These are phyloP conservation scores for Hura crepitans DNA, from an alignment of 441 rosid species.

Conservation along the genomic window DNA sequence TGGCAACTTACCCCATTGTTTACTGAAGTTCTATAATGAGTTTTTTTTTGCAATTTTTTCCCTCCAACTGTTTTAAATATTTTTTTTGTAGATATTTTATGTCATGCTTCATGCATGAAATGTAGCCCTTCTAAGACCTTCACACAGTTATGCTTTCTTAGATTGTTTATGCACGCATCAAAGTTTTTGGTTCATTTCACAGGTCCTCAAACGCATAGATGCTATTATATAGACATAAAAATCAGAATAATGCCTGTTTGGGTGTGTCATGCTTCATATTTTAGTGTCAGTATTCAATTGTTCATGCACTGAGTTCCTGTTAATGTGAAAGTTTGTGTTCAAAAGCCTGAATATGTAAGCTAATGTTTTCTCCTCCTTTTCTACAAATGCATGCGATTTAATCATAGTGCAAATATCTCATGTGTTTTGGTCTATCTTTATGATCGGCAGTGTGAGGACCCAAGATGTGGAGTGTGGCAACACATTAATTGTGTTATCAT, in stretches of 20 bases:
- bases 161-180: not conserved
- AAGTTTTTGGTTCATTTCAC: not conserved
- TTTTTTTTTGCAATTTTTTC: not conserved
- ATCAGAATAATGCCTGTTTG: not conserved
- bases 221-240: not conserved
- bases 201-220: not conserved
- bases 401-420: constrained; percentile 10
- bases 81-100: not conserved
- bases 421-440: constrained; percentile 13
- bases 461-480: constrained; percentile 75
- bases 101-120: not conserved
- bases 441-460: constrained; percentile 73
- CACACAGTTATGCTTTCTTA: not conserved
- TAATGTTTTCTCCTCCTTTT: not conserved
- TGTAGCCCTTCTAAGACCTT: not conserved
- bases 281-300: not conserved
- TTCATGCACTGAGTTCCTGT: constrained; percentile 1
- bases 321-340: not conserved
- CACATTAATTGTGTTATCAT: constrained; percentile 77
- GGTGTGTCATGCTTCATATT: not conserved
- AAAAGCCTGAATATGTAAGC: not conserved
- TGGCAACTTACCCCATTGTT: not conserved
- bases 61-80: not conserved
- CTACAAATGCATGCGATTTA: not conserved
- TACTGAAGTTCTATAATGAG: not conserved